Evolutionary conservation across 768 basidiomycete genomes (phyloP).

Genomic region (Collybia nuda): DNA sequence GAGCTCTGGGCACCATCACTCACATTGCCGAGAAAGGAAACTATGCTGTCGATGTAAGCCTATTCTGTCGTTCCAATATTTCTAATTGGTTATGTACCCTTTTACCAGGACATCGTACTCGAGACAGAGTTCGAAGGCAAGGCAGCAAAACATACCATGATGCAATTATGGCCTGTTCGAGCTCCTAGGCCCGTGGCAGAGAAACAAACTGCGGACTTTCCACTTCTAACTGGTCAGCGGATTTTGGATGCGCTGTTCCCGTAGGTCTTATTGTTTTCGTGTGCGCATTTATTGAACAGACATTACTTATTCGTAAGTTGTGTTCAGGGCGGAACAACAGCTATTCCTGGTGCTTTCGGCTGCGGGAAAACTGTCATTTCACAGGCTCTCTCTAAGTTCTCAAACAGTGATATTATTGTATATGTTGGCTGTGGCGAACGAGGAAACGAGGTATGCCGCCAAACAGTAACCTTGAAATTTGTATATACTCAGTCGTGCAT

Average conservation of each 20-base stretch:
- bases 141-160: constrained; percentile 88
- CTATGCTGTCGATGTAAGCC: constrained; percentile 83
- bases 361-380: constrained; percentile 99
- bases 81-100: background rate
- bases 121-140: constrained; percentile 99
- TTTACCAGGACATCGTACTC: constrained; percentile 79
- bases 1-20: constrained; percentile 93
- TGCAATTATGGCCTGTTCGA: constrained; percentile 99
- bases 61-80: background rate
- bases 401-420: constrained; percentile 98
- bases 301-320: constrained; percentile 48
- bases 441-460: constrained; percentile 78
- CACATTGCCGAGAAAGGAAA: constrained; percentile 92
- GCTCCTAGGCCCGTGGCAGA: constrained; percentile 95
- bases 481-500: background rate
- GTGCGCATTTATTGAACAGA: constrained; percentile 2
- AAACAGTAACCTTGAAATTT: background rate
- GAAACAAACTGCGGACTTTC: constrained; percentile 90
- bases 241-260: constrained; percentile 97
- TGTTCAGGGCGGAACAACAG: constrained; percentile 94
- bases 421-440: constrained; percentile 99
- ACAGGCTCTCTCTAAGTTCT: constrained; percentile 96
- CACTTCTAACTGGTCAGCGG: constrained; percentile 93
- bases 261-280: constrained; percentile 40
- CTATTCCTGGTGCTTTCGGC: constrained; percentile 98